These are phyloP conservation scores for Rhamnella rubrinervis DNA, from an alignment of 331 rosid species.

Conservation along the genomic window DNA sequence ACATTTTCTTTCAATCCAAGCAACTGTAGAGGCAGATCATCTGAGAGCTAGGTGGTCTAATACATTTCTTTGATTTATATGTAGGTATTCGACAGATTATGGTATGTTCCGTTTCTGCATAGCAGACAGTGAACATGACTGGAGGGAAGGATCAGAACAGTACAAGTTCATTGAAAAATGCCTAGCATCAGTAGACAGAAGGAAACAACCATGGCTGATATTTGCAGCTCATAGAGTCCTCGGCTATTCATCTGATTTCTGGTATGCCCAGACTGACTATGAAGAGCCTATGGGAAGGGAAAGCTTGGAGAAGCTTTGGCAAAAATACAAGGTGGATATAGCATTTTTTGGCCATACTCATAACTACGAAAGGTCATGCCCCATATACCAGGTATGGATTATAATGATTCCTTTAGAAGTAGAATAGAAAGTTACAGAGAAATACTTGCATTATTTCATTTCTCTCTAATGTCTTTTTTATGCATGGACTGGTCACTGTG, in stretches of 20 bases:
- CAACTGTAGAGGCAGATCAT: background rate
- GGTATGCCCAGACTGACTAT: conserved; percentile 20
- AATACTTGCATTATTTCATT: background rate
- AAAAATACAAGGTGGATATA: conserved; percentile 33
- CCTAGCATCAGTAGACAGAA: conserved; percentile 20
- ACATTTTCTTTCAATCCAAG: background rate
- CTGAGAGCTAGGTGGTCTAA: background rate
- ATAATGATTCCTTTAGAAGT: no score
- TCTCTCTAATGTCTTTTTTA: no score
- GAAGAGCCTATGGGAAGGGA: conserved; percentile 26
- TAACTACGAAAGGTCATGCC: conserved; percentile 29
- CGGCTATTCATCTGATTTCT: conserved; percentile 18
- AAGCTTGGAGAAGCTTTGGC: conserved; percentile 27
- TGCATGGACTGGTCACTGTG: no score
- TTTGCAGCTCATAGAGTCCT: conserved; percentile 27
- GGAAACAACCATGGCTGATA: conserved; percentile 31
- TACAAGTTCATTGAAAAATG: conserved; percentile 28
- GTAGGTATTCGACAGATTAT: conserved; percentile 27
- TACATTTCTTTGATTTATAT: background rate
- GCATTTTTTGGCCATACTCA: conserved; percentile 26
- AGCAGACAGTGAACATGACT: conserved; percentile 32
- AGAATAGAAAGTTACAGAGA: background rate
- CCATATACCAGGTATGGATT: conserved; percentile 23
- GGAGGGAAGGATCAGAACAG: conserved; percentile 31
- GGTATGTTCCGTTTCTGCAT: conserved; percentile 30